phyloP scores from a whole-genome alignment of 768 basidiomycete species.

The Hortiboletus flavorubellus region DNA sequence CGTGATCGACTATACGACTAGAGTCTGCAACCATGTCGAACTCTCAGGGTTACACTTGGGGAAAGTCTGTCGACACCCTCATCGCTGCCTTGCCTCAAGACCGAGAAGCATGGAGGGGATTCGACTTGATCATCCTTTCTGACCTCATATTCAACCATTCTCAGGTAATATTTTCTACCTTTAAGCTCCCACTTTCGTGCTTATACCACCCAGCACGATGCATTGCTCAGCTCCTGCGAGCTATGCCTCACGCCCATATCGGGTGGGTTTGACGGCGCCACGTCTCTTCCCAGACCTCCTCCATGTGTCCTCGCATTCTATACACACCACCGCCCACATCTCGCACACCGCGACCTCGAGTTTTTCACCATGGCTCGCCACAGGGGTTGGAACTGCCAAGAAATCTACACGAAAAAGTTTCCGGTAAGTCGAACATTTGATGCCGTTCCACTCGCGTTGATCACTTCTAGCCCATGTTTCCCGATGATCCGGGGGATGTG shows the following conservation, averaged over 20 bases:
- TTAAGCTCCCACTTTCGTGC: background rate
- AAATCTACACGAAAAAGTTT: slow-evolving; percentile 61
- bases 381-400: slow-evolving; percentile 69
- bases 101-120: slow-evolving; percentile 34
- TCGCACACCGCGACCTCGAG: slow-evolving; percentile 76
- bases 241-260: slow-evolving; percentile 26
- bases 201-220: slow-evolving; percentile 59
- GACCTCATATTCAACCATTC: slow-evolving; percentile 96
- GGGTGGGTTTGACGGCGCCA: slow-evolving; percentile 15
- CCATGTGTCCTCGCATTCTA: slow-evolving; percentile 77
- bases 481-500: slow-evolving; percentile 79
- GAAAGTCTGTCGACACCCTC: slow-evolving; percentile 42
- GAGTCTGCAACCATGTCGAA: background rate
- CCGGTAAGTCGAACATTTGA: slow-evolving; percentile 42
- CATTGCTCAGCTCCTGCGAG: slow-evolving; percentile 74
- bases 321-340: slow-evolving; percentile 82
- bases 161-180: slow-evolving; percentile 47
- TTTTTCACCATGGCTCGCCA: slow-evolving; percentile 69
- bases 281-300: slow-evolving; percentile 8
- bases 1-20: slow-evolving; percentile 27
- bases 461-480: slow-evolving; percentile 75
- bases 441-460: background rate
- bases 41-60: slow-evolving; percentile 80
- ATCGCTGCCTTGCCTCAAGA: slow-evolving; percentile 27
- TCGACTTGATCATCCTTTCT: slow-evolving; percentile 83